Conservation (phyloP, 1,139 yeast species). For the Tardiomyces digboiensis region DNA sequence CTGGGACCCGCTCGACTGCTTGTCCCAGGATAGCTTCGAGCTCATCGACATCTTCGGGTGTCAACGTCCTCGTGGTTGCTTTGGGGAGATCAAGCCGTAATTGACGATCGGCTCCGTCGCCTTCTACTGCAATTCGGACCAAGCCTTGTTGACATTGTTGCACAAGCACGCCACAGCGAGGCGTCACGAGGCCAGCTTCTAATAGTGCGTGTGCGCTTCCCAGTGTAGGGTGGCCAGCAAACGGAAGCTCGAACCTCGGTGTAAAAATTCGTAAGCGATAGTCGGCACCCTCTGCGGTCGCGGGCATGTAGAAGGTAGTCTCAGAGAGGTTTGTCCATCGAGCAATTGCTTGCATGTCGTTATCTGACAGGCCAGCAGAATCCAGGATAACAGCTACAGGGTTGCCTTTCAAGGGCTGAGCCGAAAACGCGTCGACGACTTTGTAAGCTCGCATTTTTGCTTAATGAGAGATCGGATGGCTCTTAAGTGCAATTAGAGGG, state of each 20-base stretch:
- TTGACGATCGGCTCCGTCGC: not conserved
- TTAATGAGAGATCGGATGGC: too few species aligned
- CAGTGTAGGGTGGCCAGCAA: conserved; percentile 54
- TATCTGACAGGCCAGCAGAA: conserved; percentile 18
- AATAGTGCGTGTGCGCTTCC: conserved; percentile 32
- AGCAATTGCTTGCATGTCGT: conserved; percentile 38
- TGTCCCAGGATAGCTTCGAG: not conserved
- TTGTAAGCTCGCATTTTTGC: too few species aligned
- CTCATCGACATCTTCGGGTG: not conserved
- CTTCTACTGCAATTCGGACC: conserved; percentile 3
- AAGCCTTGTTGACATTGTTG: conserved; percentile 14
- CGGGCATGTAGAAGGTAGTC: conserved; percentile 39
- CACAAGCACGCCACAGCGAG: conserved; percentile 3
- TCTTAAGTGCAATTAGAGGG: too few species aligned
- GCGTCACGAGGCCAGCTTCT: conserved; percentile 5
- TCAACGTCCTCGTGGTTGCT: not conserved
- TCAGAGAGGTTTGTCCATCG: conserved; percentile 51
- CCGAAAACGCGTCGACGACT: conserved; percentile 41
- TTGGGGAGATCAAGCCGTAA: conserved; percentile 7
- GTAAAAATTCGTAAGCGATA: conserved; percentile 42
- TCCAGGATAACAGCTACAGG: conserved; percentile 42
- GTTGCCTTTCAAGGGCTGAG: conserved; percentile 36
- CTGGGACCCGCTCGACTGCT: not conserved
- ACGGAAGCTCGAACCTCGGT: conserved; percentile 38
- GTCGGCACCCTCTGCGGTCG: conserved; percentile 30